A percentile compares a stretch with the other conserved stretches of the same genome.
These are phyloP conservation scores for Clarireedia homoeocarpa DNA, from an alignment of 2,329 filamentous ascomycete species.

Conservation along the genomic window DNA sequence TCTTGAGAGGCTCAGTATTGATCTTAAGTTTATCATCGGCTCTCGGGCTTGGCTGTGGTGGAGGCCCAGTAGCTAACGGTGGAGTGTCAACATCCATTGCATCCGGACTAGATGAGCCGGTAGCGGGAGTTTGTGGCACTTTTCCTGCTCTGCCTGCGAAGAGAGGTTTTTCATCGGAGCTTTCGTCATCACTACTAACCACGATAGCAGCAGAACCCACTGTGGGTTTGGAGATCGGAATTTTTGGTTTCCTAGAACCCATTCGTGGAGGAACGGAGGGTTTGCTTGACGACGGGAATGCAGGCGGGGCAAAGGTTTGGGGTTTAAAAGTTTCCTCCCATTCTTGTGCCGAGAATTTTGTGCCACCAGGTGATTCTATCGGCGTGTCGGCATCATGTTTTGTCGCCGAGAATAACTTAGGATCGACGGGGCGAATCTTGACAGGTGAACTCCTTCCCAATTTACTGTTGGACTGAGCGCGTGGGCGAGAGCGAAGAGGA, in stretches of 20 bases:
- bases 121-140: slow-evolving; percentile 1
- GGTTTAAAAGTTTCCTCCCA: slow-evolving; percentile 28
- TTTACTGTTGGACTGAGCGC: slow-evolving; percentile 22
- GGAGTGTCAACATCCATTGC: slow-evolving; percentile 61
- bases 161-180: slow-evolving; percentile 23
- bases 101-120: slow-evolving; percentile 37
- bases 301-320: slow-evolving; percentile 27
- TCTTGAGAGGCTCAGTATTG: slow-evolving; percentile 44
- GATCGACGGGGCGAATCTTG: slow-evolving; percentile 21
- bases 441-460: slow-evolving; percentile 26
- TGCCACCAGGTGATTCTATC: slow-evolving; percentile 24
- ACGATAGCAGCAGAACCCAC: slow-evolving; percentile 24
- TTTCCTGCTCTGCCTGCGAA: slow-evolving; percentile 26
- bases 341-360: slow-evolving; percentile 26
- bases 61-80: slow-evolving; percentile 6
- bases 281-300: slow-evolving; percentile 6
- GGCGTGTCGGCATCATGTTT: slow-evolving; percentile 11
- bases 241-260: slow-evolving; percentile 16
- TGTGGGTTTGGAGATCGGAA: slow-evolving; percentile 19
- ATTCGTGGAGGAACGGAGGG: slow-evolving; percentile 11
- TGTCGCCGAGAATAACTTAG: slow-evolving; percentile 13
- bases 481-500: slow-evolving; percentile 12
- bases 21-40: slow-evolving; percentile 43
- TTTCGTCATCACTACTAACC: slow-evolving; percentile 22
- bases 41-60: slow-evolving; percentile 14